phyloP scores from a whole-genome alignment of 1,284 basidiomycete species.

The Irpex rosettiformis region DNA sequence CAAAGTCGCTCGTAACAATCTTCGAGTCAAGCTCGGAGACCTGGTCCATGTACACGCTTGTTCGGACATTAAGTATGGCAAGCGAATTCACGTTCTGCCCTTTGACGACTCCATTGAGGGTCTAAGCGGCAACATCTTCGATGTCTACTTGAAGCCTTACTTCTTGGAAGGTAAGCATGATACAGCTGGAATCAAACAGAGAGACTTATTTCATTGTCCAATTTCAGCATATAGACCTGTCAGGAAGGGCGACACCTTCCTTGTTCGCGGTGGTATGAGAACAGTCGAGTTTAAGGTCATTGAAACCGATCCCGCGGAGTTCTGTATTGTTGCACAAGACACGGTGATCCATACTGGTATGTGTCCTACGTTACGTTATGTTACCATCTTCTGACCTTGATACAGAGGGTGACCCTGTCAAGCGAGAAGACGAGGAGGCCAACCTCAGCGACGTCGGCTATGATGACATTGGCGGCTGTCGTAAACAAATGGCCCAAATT shows the following conservation, averaged over 20 bases:
- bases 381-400: conserved; percentile 15
- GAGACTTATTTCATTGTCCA: not conserved
- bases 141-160: conserved; percentile 98
- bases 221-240: conserved; percentile 93
- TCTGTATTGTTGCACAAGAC: conserved; percentile 96
- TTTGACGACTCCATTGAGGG: conserved; percentile 99
- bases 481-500: conserved; percentile 99
- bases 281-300: conserved; percentile 99
- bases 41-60: conserved; percentile 95
- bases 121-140: conserved; percentile 97
- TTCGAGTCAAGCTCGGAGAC: conserved; percentile 97
- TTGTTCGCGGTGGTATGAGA: conserved; percentile 95
- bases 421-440: conserved; percentile 98
- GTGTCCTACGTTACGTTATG: conserved; percentile 19
- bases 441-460: conserved; percentile 98
- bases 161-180: conserved; percentile 84
- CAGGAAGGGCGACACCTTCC: conserved; percentile 97
- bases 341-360: conserved; percentile 91
- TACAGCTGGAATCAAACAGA: conserved; percentile 1
- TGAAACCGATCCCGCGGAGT: conserved; percentile 93
- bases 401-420: conserved; percentile 94
- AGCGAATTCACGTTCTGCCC: conserved; percentile 94
- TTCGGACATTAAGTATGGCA: conserved; percentile 99
- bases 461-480: conserved; percentile 98
- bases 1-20: conserved; percentile 98